A percentile compares a stretch with the other conserved stretches of the same genome.
Evolutionary conservation across 306 rosid species (phyloP).

Genomic region (Rubus parviflorus): DNA sequence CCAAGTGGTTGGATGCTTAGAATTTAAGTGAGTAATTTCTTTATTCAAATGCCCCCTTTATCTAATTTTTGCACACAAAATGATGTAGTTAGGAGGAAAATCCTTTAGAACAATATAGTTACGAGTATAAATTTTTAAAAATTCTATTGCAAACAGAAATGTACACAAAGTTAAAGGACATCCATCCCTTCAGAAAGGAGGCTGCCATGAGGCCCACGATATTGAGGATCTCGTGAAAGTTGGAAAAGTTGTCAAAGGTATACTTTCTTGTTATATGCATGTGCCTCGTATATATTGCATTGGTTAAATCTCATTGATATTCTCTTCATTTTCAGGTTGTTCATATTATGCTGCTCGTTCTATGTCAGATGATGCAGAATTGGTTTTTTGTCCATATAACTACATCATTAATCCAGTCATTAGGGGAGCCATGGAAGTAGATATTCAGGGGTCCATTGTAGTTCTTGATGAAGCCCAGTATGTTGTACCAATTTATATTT

Average conservation of each 20-base stretch:
- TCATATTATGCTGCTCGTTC: constrained; percentile 92
- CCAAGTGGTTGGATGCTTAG: constrained; percentile 60
- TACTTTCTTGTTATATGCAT: constrained; percentile 13
- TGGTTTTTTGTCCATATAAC: constrained; percentile 92
- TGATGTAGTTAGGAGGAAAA: constrained; percentile 16
- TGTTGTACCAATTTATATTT: constrained; percentile 27
- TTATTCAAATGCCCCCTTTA: constrained; percentile 10
- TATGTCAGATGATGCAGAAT: constrained; percentile 77
- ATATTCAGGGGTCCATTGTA: constrained; percentile 79
- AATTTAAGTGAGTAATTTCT: constrained; percentile 68
- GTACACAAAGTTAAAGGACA: constrained; percentile 71
- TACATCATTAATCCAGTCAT: constrained; percentile 89
- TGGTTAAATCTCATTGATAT: constrained; percentile 4
- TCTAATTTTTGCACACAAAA: constrained; percentile 6
- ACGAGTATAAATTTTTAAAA: not conserved
- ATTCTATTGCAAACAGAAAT: constrained; percentile 49
- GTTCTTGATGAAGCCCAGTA: constrained; percentile 95
- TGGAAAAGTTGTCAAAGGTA: constrained; percentile 80
- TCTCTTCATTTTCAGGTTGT: constrained; percentile 57
- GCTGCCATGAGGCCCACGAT: constrained; percentile 87
- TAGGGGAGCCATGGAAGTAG: constrained; percentile 91
- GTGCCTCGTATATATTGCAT: not conserved
- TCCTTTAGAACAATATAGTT: not conserved
- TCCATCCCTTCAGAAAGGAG: constrained; percentile 88
- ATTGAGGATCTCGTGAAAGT: constrained; percentile 90